Evolutionary conservation across 805 yeast genomes (phyloP).

Genomic region (Candida yuanshanica): DNA sequence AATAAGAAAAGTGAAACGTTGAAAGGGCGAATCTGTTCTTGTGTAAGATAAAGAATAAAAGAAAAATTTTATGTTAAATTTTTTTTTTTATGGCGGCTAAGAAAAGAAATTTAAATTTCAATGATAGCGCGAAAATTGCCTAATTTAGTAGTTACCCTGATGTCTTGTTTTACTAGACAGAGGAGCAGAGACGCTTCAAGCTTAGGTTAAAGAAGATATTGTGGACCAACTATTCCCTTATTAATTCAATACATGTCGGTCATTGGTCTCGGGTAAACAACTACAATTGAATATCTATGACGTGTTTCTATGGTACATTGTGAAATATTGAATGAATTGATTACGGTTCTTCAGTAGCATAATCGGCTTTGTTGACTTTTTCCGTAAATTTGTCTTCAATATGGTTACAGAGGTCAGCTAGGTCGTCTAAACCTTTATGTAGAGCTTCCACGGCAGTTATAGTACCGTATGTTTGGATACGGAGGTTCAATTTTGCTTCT

Average conservation of each 20-base stretch:
- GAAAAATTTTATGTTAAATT: background rate
- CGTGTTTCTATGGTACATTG: background rate
- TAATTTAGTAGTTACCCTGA: background rate
- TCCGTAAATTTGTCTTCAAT: conserved; percentile 76
- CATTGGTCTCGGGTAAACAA: no score
- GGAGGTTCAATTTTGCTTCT: conserved; percentile 78
- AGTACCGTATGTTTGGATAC: conserved; percentile 88
- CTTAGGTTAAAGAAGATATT: no score
- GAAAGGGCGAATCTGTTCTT: background rate
- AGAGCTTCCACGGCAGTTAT: conserved; percentile 89
- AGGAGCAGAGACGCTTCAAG: no score
- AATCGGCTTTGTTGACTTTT: conserved; percentile 54
- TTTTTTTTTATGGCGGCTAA: background rate
- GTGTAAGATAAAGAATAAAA: background rate
- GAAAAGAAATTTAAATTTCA: conserved; percentile 3
- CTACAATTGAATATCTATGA: no score
- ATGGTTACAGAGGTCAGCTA: conserved; percentile 74
- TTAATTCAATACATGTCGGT: no score
- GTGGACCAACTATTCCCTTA: no score
- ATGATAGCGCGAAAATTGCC: background rate
- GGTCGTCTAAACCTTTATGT: conserved; percentile 83
- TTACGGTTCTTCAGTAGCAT: conserved; percentile 42
- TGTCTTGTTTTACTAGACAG: no score
- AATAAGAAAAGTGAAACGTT: background rate
- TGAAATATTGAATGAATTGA: background rate